Evolutionary conservation across 768 basidiomycete genomes (phyloP), one percentile per base, ranked within the genome.

Genomic region (Gautieria morchelliformis): DNA sequence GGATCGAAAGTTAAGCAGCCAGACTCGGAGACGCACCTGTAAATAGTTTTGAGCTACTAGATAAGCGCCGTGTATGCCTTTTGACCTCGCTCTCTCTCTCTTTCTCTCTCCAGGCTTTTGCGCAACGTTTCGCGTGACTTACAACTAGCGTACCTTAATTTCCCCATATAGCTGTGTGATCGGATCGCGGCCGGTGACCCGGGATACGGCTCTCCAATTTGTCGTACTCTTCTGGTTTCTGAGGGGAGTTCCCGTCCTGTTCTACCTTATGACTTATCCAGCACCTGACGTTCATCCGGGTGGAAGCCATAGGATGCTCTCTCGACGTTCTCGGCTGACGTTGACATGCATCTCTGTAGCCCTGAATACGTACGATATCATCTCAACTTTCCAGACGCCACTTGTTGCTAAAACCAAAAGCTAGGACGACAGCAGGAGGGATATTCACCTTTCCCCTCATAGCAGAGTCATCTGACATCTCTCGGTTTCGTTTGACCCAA

Each of bases 391-490:
- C 42, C 19, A 45, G 24, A 27, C 17, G 33, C 56, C 60, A 61
- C 64, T 40, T 30, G 20, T 27, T 59, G 30, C 27, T 17, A 39
- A 17, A 39, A 53, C 32, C 58, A 12, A 35, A 89, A 88, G n/a
- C 68, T 60, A 84, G 77, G 61, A 17, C 46, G 14, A 57, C 56
- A 11, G 85, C 86, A 0, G 88, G 87, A n/a, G 86, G 84, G 33
- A 78, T 91, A 59, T 89, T 88, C 71, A 84, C 79, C 47, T 89
- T 91, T 64, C 87, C 89, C 19, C 73, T 91, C 5, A 70, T 90
- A 41, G 81, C 88, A 1, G 83, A 88, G 7, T 72, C 76, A 1
- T 66, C 90, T 58, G 80, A 78, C 4, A 66, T 74, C 19, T 78
- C 78, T 62, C 71, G 82, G 63, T 82, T 82, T 65, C 72, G 32